Evolutionary conservation across 352 stramenopile genomes (phyloP), one percentile per base, ranked within the genome.

Genomic region (Elongisporangium undulatum): DNA sequence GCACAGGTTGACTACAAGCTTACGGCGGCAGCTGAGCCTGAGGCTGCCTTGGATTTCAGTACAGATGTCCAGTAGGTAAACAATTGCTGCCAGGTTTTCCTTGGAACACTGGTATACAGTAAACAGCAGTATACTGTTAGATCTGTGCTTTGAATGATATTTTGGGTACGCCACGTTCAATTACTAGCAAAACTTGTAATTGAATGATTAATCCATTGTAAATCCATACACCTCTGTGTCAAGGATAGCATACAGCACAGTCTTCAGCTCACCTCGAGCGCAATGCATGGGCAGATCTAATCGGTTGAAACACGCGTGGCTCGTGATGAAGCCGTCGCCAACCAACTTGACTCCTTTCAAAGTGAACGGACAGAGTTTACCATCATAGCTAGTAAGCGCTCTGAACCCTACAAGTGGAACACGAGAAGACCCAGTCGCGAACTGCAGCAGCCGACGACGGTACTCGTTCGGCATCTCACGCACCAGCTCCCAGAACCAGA

Each of bases 401-500:
- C 10, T 26, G 29, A 48, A 16, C 4, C 22, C n/a, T 67, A 58
- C 58, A 67, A 70, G 34, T 70, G 66, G 66, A 53, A 67, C 67
- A 21, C 48, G 78, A 2, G 56, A 71, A 2, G 63, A 56, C 7
- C 51, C 68, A 20, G 4, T 21, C 4, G 62, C 67, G 26, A 82
- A 81, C 51, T 80, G 74, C 6, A 84, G 72, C 23, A 84, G 55
- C 1, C 64, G 63, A 1, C 66, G 60, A 2, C 75, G 68, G 19
- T 81, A 58, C 19, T 75, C 64, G 4, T n/a, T 63, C 3, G 67
- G 61, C 16, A 72, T 71, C 45, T 71, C 74, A n/a, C 88, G 85
- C 50, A 98, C 69, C 17, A 94, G 49, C 1, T 58, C 61, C 66
- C 66, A 73, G 49, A 73, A 73, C 55, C 49, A 50, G 6, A 49